phyloP scores from a whole-genome alignment of 2,329 filamentous ascomycete genomes.

The Atkinsonella texensis region DNA sequence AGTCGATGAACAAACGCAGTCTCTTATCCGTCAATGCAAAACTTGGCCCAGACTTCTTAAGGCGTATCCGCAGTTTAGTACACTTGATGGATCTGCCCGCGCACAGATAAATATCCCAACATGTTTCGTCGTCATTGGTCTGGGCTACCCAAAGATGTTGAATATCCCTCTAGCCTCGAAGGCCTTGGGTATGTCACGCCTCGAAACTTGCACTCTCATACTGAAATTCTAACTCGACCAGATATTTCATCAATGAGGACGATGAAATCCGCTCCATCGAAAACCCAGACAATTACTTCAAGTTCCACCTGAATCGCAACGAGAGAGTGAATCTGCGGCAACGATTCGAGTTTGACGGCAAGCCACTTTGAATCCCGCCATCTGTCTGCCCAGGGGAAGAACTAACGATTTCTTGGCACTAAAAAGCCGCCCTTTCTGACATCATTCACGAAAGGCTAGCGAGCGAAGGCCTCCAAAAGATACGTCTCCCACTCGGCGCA shows the following conservation, averaged over 20 bases:
- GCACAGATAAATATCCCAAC: background rate
- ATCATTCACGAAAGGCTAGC: conserved; percentile 52
- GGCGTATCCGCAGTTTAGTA: too few species aligned
- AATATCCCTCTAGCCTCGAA: conserved; percentile 53
- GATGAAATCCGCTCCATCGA: conserved; percentile 64
- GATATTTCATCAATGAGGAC: conserved; percentile 66
- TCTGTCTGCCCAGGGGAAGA: background rate
- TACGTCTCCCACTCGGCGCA: conserved; percentile 48
- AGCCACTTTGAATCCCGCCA: conserved; percentile 11
- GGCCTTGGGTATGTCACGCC: conserved; percentile 50
- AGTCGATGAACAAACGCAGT: background rate
- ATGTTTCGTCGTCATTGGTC: conserved; percentile 65
- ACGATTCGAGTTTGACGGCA: conserved; percentile 62
- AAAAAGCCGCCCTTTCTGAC: conserved; percentile 46
- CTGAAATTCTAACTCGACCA: conserved; percentile 19
- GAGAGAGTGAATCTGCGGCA: conserved; percentile 67
- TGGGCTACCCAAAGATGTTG: conserved; percentile 57
- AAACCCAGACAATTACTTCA: conserved; percentile 57
- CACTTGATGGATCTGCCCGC: background rate
- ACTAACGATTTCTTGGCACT: background rate
- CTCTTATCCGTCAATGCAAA: too few species aligned
- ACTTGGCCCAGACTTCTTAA: too few species aligned
- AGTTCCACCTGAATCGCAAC: conserved; percentile 62
- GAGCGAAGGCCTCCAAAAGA: conserved; percentile 43
- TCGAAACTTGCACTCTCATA: background rate